Evolutionary conservation across 2,329 filamentous ascomycete genomes (phyloP), one percentile per base, ranked within the genome.

Genomic region (Alternaria sp.): DNA sequence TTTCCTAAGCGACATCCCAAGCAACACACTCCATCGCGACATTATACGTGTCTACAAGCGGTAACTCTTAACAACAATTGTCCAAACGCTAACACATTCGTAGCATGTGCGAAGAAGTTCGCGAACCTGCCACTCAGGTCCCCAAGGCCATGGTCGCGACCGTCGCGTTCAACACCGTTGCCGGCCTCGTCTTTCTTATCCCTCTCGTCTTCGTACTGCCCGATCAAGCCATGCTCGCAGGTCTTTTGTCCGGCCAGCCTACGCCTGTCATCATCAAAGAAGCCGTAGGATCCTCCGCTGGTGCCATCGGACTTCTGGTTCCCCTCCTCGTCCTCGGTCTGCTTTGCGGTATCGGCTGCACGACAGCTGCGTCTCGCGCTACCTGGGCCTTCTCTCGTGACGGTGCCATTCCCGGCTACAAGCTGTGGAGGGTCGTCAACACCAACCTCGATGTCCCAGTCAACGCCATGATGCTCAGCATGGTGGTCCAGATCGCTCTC

Each of bases 91-190:
- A 67, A 79, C 68, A 63, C 36, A 10, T 52, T 51, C 43, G n/a
- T 36, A 90, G 87, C 66, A 92, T 92, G 90, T 91, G 89, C 71
- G 90, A 93, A 79, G 90, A 92, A 77, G 89, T 91, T 12, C 83
- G 86, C 73, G 81, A 88, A 51, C 90, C 90, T 6, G 83, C 88
- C 0, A 87, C 84, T 3, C 90, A 92, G 77, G 89, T 92, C 8
- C 90, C 90, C 69, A 90, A 90, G 77, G 90, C 90, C 70, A 91
- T 93, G 88, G 89, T 91, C 49, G 82, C 69, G 25, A 90, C 90
- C 67, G 85, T 92, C 69, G 67, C 88, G 69, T 84, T 92, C 79
- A 92, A 92, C 83, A 87, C 85, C 53, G 73, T 90, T 66, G 87
- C 85, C 65, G 90, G 90, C 44, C 83, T 92, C 25, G 79, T 92